Evolutionary conservation across 805 yeast genomes (phyloP), one percentile per base, ranked within the genome.

Genomic region (Hanseniaspora singularis): DNA sequence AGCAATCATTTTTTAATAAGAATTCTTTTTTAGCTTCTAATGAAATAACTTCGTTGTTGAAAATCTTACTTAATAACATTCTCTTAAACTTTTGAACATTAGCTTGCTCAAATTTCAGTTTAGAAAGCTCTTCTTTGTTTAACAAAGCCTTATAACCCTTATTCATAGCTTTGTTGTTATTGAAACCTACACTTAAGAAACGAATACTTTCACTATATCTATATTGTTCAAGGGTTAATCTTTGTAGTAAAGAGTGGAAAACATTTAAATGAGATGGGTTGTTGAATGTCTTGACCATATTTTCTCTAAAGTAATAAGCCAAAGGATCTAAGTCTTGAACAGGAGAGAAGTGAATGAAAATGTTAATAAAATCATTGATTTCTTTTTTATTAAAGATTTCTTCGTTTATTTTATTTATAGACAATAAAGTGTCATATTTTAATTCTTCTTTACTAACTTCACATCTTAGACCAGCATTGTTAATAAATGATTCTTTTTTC

Each of bases 401-500:
- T 18, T 43, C 47, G 18, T 43, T 43, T 18, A 43, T 43, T 14
- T 36, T 36, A 15, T 43, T 36, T 14, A 38, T 26, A 14, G 33
- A 31, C 22, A 31, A 27, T n/a, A 12, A 28, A 19, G 19, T 42
- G 22, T 19, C 39, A 16, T 42, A 33, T 19, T 41, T 27, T 19
- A 32, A 19, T 18, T 24, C 33, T 3, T 33, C 10, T 9, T 12
- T 19, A 11, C 10, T 15, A 4, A 19, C n/a, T 8, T 15, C 16
- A 14, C 23, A 22, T 20, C 19, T 9, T 12, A 27, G 33, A 5
- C 40, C 40, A n/a, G 33, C 12, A 9, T 27, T 19, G 22, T 34
- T 34, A 19, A 22, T 30, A 9, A 19, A 15, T n/a, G 12, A 8
- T 16, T 19, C 9, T n/a, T 26, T 28, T n/a, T 14, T 28, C 18